Evolutionary conservation across 345 rosid genomes (phyloP).

Genomic region (Arabidopsis suecica): DNA sequence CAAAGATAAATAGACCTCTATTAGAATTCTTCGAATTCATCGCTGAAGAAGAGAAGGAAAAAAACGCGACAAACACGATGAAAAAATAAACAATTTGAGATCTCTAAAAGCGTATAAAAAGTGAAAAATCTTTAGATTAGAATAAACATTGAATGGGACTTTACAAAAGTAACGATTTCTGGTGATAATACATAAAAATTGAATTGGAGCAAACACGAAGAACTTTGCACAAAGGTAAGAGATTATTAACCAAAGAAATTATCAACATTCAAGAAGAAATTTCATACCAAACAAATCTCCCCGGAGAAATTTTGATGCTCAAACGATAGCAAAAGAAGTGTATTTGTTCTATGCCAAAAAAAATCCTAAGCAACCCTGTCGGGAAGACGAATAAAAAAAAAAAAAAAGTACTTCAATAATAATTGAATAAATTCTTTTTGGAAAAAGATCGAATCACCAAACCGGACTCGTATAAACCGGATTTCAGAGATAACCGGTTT

Average conservation of each 20-base stretch:
- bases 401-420: background rate
- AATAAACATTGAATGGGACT: constrained; percentile 14
- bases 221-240: background rate
- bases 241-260: constrained; percentile 16
- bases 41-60: constrained; percentile 8
- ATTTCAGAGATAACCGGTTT: constrained; percentile 28
- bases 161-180: background rate
- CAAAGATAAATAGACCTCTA: background rate
- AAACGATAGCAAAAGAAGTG: constrained; percentile 1
- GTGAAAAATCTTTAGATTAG: constrained; percentile 29
- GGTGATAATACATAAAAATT: background rate
- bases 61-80: too few species aligned
- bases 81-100: constrained; percentile 2
- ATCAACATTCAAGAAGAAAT: constrained; percentile 12
- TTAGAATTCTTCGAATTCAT: constrained; percentile 20
- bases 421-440: background rate
- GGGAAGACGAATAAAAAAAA: constrained; percentile 8
- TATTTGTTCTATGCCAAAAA: background rate
- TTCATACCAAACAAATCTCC: constrained; percentile 28
- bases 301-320: constrained; percentile 10
- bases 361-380: constrained; percentile 3
- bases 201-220: constrained; percentile 10
- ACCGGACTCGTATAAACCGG: constrained; percentile 36
- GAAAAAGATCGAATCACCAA: background rate
- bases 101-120: constrained; percentile 14